Conservation (phyloP, 164 flowering plant genomes). For the Tetracentron sinense region DNA sequence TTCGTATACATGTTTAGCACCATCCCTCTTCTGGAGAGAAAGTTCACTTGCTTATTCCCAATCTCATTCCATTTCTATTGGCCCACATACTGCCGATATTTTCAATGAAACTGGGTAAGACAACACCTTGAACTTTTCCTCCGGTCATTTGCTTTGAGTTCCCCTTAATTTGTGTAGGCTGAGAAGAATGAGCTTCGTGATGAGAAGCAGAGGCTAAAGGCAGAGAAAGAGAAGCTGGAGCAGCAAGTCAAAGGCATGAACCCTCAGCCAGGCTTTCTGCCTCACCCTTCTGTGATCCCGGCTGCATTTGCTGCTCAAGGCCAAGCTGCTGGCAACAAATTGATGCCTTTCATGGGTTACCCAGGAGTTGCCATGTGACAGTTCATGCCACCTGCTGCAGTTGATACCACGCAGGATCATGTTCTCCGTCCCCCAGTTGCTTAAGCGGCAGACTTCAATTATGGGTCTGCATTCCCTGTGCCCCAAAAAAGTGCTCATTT, state of each 20-base stretch:
- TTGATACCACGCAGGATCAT: constrained; percentile 92
- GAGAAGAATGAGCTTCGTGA: too few relatives aligned
- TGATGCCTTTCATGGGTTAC: constrained; percentile 72
- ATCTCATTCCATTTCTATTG: too few relatives aligned
- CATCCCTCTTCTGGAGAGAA: too few relatives aligned
- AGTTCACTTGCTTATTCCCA: too few relatives aligned
- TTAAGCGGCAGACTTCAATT: constrained; percentile 26
- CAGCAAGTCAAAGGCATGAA: constrained; percentile 57
- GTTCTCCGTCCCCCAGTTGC: too few relatives aligned
- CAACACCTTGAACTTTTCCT: too few relatives aligned
- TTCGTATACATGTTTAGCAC: background rate
- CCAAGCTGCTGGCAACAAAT: constrained; percentile 63
- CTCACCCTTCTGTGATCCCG: constrained; percentile 54
- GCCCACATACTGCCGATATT: too few relatives aligned
- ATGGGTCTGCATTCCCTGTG: constrained; percentile 15
- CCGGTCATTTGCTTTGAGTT: too few relatives aligned
- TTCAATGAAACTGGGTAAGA: too few relatives aligned
- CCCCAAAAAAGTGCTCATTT: background rate
- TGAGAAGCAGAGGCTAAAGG: too few relatives aligned
- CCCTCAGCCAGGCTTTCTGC: too few relatives aligned
- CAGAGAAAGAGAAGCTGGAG: constrained; percentile 88
- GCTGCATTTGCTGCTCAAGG: constrained; percentile 65
- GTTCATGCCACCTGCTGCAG: constrained; percentile 81
- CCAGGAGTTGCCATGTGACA: constrained; percentile 91
- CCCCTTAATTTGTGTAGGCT: too few relatives aligned